Conservation (phyloP, 371 early-diverging fungal species). For the Circinella minor region DNA sequence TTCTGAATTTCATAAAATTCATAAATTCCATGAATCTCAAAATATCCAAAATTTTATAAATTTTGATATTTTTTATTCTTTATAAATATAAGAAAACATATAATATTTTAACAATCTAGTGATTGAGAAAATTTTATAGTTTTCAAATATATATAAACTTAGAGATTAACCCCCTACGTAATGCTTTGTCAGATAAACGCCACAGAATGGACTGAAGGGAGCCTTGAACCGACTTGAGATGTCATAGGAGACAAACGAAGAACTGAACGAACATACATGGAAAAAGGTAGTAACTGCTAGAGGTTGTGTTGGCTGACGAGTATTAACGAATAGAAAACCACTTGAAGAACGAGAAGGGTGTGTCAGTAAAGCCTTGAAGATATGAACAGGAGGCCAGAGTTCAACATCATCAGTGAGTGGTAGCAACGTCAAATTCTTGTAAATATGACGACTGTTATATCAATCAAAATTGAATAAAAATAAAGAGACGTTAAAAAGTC, state of each 20-base stretch:
- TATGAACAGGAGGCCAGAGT: conserved; percentile 1
- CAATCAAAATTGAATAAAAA: too few relatives aligned
- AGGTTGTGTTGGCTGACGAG: background rate
- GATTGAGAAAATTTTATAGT: too few relatives aligned
- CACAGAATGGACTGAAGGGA: conserved; percentile 16
- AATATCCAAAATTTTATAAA: too few relatives aligned
- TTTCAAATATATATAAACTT: too few relatives aligned
- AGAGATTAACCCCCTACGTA: conserved; percentile 3
- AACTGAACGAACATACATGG: background rate
- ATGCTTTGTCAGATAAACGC: conserved; percentile 14
- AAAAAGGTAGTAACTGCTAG: background rate
- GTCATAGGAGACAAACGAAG: background rate
- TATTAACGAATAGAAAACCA: background rate
- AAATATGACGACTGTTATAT: background rate
- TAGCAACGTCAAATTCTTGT: background rate
- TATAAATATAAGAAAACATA: too few relatives aligned
- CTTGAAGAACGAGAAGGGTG: background rate
- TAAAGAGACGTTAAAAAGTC: too few relatives aligned
- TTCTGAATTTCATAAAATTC: too few relatives aligned
- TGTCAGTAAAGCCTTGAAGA: background rate
- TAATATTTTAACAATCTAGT: too few relatives aligned
- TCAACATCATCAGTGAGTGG: background rate
- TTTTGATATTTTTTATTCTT: too few relatives aligned
- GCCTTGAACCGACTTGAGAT: too few relatives aligned
- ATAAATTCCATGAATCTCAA: too few relatives aligned